These are phyloP conservation scores for Byssoonygena ceratinophila DNA, from an alignment of 2,329 filamentous ascomycete species.

Conservation along the genomic window DNA sequence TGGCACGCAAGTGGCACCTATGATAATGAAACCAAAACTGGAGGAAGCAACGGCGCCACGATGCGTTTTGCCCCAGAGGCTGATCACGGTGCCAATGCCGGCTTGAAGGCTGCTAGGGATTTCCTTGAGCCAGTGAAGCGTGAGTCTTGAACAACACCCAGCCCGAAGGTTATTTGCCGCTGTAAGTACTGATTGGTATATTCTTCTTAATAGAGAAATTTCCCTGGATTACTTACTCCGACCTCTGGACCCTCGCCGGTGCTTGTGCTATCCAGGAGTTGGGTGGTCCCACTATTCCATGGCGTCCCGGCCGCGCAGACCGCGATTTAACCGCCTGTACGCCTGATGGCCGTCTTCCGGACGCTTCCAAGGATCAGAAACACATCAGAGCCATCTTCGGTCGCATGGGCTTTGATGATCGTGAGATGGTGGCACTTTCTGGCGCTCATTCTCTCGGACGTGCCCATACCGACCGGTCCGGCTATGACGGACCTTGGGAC, in stretches of 20 bases:
- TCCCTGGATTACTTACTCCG: slow-evolving; percentile 93
- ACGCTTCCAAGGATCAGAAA: slow-evolving; percentile 63
- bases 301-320: slow-evolving; percentile 75
- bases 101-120: slow-evolving; percentile 72
- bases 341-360: slow-evolving; percentile 81
- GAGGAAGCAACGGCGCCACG: slow-evolving; percentile 89
- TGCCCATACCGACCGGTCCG: slow-evolving; percentile 79
- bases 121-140: slow-evolving; percentile 88
- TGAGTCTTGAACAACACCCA: slow-evolving; percentile 34
- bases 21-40: slow-evolving; percentile 76
- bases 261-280: slow-evolving; percentile 87
- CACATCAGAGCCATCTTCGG: slow-evolving; percentile 88
- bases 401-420: slow-evolving; percentile 96
- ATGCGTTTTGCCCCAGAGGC: slow-evolving; percentile 90
- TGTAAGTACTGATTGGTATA: slow-evolving; percentile 16
- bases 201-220: slow-evolving; percentile 49
- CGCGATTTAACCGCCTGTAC: slow-evolving; percentile 74
- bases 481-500: slow-evolving; percentile 82
- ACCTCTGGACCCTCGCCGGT: slow-evolving; percentile 89
- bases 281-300: slow-evolving; percentile 78
- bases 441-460: slow-evolving; percentile 82
- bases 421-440: slow-evolving; percentile 82
- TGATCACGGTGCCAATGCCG: slow-evolving; percentile 87
- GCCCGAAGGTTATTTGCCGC: background rate
- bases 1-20: slow-evolving; percentile 94